Evolutionary conservation across 495 filamentous ascomycete genomes (phyloP), one percentile per base, ranked within the genome.

Genomic region (Endocarpon pusillum): DNA sequence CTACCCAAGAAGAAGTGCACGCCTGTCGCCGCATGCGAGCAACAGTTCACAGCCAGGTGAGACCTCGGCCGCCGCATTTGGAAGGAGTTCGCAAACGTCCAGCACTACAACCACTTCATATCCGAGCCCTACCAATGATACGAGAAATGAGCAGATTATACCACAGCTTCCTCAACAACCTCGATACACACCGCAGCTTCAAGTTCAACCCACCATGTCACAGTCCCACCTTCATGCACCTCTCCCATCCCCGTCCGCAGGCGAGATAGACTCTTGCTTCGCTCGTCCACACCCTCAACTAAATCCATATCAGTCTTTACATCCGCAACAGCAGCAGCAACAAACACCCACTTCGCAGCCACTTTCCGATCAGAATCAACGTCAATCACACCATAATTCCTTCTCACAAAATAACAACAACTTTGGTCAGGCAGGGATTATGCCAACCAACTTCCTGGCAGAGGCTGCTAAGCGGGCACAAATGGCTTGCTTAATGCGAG

Each of bases 391-490:
- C 15, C 44, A 50, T 5, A 2, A 31, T 21, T 52, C 54, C 28
- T 47, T 15, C 24, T 21, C 51, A 2, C 53, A 59, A 16, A 46
- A 55, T 30, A 50, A 52, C 20, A 33, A 46, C 44, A 37, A 47
- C 40, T 19, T 66, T 41, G 54, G 71, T 6, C 55, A 52, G n/a
- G 61, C 59, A 5, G 65, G 58, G 19, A 61, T 58, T 21, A 81
- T 52, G 52, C 85, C 33, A 69, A 73, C 39, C 78, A 92, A 53
- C 81, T 82, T 50, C 86, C 71, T 96, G 10, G 86, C 86, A n/a
- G 87, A 96, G 57, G 87, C 87, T 2, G 87, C 83, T 33, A 92
- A 92, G 50, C 69, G 87, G 27, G 87, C 87, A 5, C 82, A 92
- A 57, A 78, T 93, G 65, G 78, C 79, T 4, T 69, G 81, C 37